phyloP scores from a whole-genome alignment of 306 rosid genomes.

The Parietaria judaica region DNA sequence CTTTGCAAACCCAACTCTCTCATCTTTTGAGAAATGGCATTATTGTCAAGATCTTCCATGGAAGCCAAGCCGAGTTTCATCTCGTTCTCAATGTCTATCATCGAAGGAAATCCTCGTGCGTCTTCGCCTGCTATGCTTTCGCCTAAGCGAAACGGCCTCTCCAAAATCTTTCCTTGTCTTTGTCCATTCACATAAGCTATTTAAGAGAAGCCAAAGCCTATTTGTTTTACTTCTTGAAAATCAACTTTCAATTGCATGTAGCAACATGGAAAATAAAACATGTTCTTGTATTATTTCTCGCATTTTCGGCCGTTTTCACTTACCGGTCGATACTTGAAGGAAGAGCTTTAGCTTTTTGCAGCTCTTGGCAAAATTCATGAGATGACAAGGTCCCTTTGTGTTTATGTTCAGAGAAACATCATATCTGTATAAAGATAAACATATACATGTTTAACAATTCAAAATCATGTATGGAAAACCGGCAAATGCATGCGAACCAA shows the following conservation, averaged over 20 bases:
- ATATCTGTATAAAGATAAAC: conserved; percentile 31
- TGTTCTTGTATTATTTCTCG: neutral
- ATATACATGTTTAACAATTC: neutral
- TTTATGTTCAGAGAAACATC: conserved; percentile 81
- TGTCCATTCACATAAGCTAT: conserved; percentile 94
- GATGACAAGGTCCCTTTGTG: conserved; percentile 81
- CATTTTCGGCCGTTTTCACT: neutral
- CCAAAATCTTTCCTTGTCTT: conserved; percentile 86
- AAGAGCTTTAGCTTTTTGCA: conserved; percentile 83
- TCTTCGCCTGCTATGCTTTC: conserved; percentile 63
- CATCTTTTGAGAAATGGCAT: conserved; percentile 59
- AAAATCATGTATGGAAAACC: neutral
- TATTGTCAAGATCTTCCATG: conserved; percentile 38
- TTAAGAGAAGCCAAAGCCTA: conserved; percentile 9
- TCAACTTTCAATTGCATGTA: neutral
- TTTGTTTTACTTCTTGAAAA: neutral
- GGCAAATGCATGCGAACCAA: conserved; percentile 11
- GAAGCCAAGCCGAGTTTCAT: conserved; percentile 46
- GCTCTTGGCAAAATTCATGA: conserved; percentile 64
- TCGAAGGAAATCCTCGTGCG: conserved; percentile 31
- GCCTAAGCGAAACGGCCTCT: conserved; percentile 64
- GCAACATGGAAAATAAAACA: neutral
- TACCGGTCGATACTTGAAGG: conserved; percentile 93
- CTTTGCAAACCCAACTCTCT: conserved; percentile 71
- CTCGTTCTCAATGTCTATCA: conserved; percentile 64